A percentile compares a stretch with the other conserved stretches of the same genome.
phyloP scores from a whole-genome alignment of 2,329 filamentous ascomycete genomes.

The Microdochium nivale region DNA sequence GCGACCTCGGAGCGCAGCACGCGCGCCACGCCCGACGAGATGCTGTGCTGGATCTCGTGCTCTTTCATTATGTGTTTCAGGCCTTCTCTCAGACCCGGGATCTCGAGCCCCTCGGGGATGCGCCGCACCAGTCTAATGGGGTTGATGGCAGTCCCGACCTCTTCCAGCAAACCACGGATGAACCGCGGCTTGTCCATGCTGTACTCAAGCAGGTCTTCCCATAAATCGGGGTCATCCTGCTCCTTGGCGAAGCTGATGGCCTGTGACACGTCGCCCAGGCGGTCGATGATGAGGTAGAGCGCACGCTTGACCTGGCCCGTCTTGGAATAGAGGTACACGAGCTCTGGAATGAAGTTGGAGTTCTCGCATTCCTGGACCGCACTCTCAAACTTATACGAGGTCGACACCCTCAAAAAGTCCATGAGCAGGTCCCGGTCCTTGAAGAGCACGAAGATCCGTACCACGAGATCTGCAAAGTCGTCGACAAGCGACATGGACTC shows the following conservation, averaged over 20 bases:
- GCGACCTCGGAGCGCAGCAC: slow-evolving; percentile 85
- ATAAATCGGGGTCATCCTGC: slow-evolving; percentile 84
- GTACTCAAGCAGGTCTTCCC: slow-evolving; percentile 90
- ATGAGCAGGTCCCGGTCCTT: slow-evolving; percentile 67
- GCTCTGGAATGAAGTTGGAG: slow-evolving; percentile 74
- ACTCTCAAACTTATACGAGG: slow-evolving; percentile 80
- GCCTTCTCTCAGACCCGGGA: slow-evolving; percentile 81
- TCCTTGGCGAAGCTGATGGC: slow-evolving; percentile 93
- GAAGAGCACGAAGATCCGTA: slow-evolving; percentile 79
- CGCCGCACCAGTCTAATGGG: slow-evolving; percentile 82
- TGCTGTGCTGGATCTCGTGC: slow-evolving; percentile 90
- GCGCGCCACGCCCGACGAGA: slow-evolving; percentile 79
- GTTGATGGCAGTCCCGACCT: slow-evolving; percentile 89
- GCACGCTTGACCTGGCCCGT: slow-evolving; percentile 91
- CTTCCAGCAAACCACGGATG: slow-evolving; percentile 83
- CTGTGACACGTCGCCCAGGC: slow-evolving; percentile 82
- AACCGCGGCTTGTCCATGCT: slow-evolving; percentile 97
- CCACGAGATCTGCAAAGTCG: slow-evolving; percentile 76
- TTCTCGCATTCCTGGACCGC: slow-evolving; percentile 71
- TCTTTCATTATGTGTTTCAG: slow-evolving; percentile 88
- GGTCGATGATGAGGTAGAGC: slow-evolving; percentile 85
- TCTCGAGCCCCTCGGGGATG: slow-evolving; percentile 88
- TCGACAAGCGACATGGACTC: slow-evolving; percentile 67
- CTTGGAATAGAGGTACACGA: slow-evolving; percentile 94
- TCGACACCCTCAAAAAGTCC: slow-evolving; percentile 78